Evolutionary conservation across 164 flowering plant genomes (phyloP).

Genomic region (Vitis labrusca): DNA sequence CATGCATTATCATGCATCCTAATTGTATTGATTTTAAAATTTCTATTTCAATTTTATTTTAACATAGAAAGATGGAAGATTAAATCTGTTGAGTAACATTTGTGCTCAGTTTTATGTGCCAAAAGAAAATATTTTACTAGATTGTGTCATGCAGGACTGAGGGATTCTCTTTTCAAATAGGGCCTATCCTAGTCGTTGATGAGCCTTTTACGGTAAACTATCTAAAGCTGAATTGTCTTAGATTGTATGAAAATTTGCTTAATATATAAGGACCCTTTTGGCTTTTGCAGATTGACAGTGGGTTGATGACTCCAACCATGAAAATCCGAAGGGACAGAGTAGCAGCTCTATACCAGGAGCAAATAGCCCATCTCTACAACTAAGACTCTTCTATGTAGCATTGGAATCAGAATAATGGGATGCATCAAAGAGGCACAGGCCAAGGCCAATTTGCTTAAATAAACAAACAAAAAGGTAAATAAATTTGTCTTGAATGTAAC

Average conservation of each 20-base stretch:
- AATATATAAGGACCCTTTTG: neutral
- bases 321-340: constrained; percentile 81
- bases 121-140: neutral
- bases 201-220: constrained; percentile 79
- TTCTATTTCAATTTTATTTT: too few species aligned
- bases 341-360: constrained; percentile 46
- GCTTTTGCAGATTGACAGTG: constrained; percentile 76
- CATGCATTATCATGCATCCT: too few species aligned
- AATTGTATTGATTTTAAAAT: too few species aligned
- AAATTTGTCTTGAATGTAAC: too few species aligned
- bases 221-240: neutral
- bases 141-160: constrained; percentile 65
- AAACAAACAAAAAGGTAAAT: too few species aligned
- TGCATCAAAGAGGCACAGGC: too few species aligned
- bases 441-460: too few species aligned
- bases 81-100: neutral
- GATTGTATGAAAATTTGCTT: too few species aligned
- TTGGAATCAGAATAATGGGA: too few species aligned
- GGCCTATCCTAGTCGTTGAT: constrained; percentile 75
- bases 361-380: constrained; percentile 61
- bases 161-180: constrained; percentile 75
- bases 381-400: constrained; percentile 9
- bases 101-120: neutral
- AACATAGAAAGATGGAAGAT: neutral
- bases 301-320: constrained; percentile 93